Percentiles rank a stretch among this genome's conserved stretches.
Conservation (phyloP, 208 protist genomes). For the Acanthamoeba culbertsoni region DNA sequence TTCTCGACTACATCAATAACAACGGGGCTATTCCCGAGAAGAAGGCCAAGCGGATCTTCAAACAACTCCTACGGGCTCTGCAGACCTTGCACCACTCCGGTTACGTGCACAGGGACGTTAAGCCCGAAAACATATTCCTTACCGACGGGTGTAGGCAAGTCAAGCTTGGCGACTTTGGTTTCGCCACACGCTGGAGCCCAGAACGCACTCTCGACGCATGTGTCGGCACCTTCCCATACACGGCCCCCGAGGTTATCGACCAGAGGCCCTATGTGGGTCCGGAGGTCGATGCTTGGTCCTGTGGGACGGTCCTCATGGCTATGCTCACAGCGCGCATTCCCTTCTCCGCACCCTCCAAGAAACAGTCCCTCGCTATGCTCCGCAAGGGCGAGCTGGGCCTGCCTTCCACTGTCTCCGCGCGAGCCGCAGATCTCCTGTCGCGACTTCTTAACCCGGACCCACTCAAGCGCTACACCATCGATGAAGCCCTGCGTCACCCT, state of each 20-base stretch:
- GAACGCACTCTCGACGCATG: not conserved
- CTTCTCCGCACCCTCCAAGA: not conserved
- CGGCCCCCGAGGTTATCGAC: conserved; percentile 41
- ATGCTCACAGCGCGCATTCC: conserved; percentile 20
- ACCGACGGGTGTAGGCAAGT: not conserved
- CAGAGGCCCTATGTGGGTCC: conserved; percentile 1
- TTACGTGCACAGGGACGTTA: conserved; percentile 25
- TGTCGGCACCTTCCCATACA: conserved; percentile 35
- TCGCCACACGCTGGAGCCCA: not conserved
- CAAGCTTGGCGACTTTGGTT: conserved; percentile 39
- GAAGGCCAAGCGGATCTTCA: conserved; percentile 9
- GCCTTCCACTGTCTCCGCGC: not conserved
- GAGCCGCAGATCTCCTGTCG: not conserved
- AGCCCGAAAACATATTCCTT: conserved; percentile 28
- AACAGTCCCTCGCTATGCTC: not conserved
- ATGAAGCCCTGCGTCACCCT: conserved; percentile 8
- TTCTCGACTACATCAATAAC: conserved; percentile 18
- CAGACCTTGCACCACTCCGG: not conserved
- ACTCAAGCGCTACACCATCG: not conserved
- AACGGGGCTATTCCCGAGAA: not conserved
- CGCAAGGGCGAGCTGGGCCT: not conserved
- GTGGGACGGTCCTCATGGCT: not conserved
- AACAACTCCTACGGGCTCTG: not conserved
- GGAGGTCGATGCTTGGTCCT: conserved; percentile 33
- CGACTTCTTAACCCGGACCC: not conserved